phyloP scores from a whole-genome alignment of 2,329 filamentous ascomycete genomes.

The Aspergillus thermomutatus region DNA sequence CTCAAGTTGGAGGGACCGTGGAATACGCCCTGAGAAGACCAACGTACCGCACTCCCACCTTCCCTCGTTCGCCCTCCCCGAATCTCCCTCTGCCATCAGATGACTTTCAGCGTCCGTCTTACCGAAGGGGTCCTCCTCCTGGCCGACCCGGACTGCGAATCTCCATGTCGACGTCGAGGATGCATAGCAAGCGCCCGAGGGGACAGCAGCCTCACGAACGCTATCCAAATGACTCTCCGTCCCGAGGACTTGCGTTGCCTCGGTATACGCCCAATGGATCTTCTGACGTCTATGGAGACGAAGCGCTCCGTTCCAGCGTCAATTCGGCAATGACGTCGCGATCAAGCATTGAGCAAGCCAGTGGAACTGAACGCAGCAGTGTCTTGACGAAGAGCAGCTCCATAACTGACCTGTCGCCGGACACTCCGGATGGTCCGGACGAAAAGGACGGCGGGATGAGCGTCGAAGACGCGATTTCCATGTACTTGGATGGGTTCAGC shows the following conservation, averaged over 20 bases:
- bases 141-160: conserved; percentile 29
- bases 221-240: conserved; percentile 19
- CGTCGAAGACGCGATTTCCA: conserved; percentile 59
- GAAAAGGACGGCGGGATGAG: conserved; percentile 52
- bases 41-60: conserved; percentile 20
- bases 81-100: conserved; percentile 17
- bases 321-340: conserved; percentile 59
- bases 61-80: conserved; percentile 16
- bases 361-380: conserved; percentile 78
- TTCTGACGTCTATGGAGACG: conserved; percentile 29
- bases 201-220: conserved; percentile 24
- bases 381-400: conserved; percentile 76
- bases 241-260: conserved; percentile 26
- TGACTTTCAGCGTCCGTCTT: conserved; percentile 22
- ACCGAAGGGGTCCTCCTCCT: conserved; percentile 23
- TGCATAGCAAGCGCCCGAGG: conserved; percentile 28
- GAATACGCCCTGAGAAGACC: conserved; percentile 13
- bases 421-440: conserved; percentile 66
- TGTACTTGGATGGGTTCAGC: conserved; percentile 58
- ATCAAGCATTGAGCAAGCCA: conserved; percentile 55
- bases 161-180: conserved; percentile 36
- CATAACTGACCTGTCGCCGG: conserved; percentile 55
- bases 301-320: conserved; percentile 52
- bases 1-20: conserved; percentile 9
- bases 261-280: conserved; percentile 30